Evolutionary conservation across 805 yeast species (phyloP), one percentile per base, ranked within the genome.

Genomic region (Cyberlindnera sargentensis): DNA sequence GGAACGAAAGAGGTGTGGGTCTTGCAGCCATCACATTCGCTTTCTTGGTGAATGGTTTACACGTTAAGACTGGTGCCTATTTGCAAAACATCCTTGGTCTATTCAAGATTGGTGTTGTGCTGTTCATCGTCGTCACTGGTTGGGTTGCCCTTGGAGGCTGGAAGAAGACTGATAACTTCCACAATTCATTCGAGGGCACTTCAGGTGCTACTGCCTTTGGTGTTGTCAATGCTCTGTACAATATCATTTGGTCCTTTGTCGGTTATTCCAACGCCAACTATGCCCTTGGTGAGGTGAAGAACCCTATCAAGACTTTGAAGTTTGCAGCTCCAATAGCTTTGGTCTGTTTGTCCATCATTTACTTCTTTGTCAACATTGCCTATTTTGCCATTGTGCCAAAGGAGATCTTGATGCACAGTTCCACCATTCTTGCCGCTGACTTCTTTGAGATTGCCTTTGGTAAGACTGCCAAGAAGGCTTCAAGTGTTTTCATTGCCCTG

Each of bases 211-310:
- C 78, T 33, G 84, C 80, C n/a, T 79, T 72, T 53, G 86, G 87
- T 50, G 70, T 80, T 41, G 86, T 82, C 45, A 81, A 80, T 52
- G 89, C 93, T 6, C 70, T 85, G 44, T 84, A 84, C 67, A 84
- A 83, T 56, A 86, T 85, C 44, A 84, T 85, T 57, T 85, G 91
- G 91, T 82, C 91, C 2, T 85, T 78, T 54, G 77, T 84, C 53
- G 95, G 95, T 41, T 85, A 84, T 60, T 81, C 90, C 34, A 85
- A 85, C 58, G 90, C 82, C 41, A 84, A 85, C 64, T 84, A 85
- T 55, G 91, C 93, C 5, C 70, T 84, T 39, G 86, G 89, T 55
- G 95, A 85, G 65, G 78, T 80, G 40, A 80, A 76, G 59, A 74
- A 86, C 61, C 93, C 95, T 2, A 75, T 76, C 38, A 75, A 76